A percentile compares a stretch with the other conserved stretches of the same genome.
These are phyloP conservation scores for Tetradesmus obliquus DNA, from an alignment of 139 green algal genomes.

Conservation along the genomic window DNA sequence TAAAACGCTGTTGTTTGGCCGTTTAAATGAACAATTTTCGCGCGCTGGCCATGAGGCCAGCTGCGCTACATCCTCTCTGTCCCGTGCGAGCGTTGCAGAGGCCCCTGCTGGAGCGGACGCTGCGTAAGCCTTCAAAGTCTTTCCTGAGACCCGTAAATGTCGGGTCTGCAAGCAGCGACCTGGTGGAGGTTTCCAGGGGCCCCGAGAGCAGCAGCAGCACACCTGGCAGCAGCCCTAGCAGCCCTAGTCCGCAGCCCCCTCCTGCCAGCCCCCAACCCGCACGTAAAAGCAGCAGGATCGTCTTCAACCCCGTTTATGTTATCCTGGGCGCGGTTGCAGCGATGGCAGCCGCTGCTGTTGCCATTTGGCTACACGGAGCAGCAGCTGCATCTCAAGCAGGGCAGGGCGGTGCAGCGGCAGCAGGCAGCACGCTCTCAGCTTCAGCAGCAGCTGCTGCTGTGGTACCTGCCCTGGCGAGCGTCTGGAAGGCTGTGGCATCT, in stretches of 20 bases:
- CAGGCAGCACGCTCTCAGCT: not conserved
- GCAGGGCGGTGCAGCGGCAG: not conserved
- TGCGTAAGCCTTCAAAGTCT: not conserved
- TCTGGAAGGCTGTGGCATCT: not conserved
- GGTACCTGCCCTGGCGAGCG: not conserved
- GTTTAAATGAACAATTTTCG: not conserved
- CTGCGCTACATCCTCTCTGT: not conserved
- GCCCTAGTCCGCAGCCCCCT: not conserved
- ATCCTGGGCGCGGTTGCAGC: not conserved
- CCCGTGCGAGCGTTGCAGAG: not conserved
- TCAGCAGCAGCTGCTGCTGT: not conserved
- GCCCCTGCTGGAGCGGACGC: not conserved
- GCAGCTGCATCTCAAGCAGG: not conserved
- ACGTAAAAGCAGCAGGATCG: not conserved
- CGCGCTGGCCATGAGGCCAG: not conserved
- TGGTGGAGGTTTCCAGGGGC: conserved; percentile 13
- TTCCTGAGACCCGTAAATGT: not conserved
- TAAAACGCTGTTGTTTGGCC: no score
- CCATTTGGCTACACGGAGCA: not conserved
- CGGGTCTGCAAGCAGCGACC: not conserved
- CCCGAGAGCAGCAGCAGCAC: not conserved
- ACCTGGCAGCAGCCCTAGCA: not conserved
- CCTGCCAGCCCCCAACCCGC: not conserved
- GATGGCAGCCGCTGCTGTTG: not conserved
- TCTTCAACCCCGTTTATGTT: conserved; percentile 1